Evolutionary conservation across 139 green algal species (phyloP).

Genomic region (Deuterostichococcus epilithicus): DNA sequence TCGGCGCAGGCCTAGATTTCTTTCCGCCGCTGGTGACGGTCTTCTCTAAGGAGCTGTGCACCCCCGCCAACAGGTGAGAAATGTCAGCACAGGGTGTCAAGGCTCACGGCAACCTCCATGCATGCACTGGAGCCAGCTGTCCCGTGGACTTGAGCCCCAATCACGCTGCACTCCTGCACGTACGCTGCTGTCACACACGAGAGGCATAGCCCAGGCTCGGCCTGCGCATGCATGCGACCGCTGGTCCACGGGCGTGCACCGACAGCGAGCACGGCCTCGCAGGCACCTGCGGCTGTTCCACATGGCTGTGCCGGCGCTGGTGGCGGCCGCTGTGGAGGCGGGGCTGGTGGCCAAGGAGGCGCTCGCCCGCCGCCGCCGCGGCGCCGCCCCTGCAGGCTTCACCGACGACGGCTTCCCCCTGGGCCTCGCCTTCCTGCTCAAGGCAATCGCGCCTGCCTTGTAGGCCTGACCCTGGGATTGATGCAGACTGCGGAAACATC

Average conservation of each 20-base stretch:
- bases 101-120: too few species aligned
- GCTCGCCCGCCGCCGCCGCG: not conserved
- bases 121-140: too few species aligned
- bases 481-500: not conserved
- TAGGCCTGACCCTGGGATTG: not conserved
- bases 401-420: slow-evolving; percentile 21
- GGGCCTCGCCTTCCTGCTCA: slow-evolving; percentile 17
- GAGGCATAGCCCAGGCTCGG: too few species aligned
- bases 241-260: too few species aligned
- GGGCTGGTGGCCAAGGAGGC: slow-evolving; percentile 12
- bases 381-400: slow-evolving; percentile 1
- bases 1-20: slow-evolving; percentile 1
- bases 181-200: too few species aligned
- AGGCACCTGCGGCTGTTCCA: slow-evolving; percentile 3
- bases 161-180: too few species aligned
- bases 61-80: not conserved
- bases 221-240: too few species aligned
- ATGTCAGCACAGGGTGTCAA: too few species aligned
- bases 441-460: not conserved
- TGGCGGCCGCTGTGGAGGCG: slow-evolving; percentile 2
- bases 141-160: too few species aligned
- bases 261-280: too few species aligned
- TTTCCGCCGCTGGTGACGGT: slow-evolving; percentile 5
- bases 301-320: slow-evolving; percentile 4
- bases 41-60: not conserved